phyloP scores from a whole-genome alignment of 441 rosid genomes.

The Jatropha multifida region DNA sequence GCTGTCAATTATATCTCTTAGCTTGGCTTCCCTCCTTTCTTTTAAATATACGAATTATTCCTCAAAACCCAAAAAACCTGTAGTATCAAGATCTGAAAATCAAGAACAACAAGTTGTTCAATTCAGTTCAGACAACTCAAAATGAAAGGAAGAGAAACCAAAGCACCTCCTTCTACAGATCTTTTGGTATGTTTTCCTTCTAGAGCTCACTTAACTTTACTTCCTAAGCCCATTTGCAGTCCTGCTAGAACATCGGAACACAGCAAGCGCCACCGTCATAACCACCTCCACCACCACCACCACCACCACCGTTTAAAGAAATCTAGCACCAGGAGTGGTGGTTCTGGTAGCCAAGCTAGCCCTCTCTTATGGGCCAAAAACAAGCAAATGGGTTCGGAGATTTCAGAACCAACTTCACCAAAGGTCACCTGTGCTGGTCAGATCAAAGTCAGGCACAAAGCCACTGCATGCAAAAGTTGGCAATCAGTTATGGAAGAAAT shows the following conservation, averaged over 20 bases:
- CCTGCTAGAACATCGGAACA: conserved; percentile 55
- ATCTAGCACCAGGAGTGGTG: conserved; percentile 29
- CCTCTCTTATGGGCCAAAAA: conserved; percentile 65
- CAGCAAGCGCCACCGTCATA: conserved; percentile 40
- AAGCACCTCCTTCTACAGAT: conserved; percentile 67
- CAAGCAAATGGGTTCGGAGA: conserved; percentile 50
- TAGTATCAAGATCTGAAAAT: conserved; percentile 17
- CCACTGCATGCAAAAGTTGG: conserved; percentile 66
- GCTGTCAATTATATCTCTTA: conserved; percentile 27
- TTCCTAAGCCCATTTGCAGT: conserved; percentile 69
- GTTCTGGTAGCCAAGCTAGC: conserved; percentile 40
- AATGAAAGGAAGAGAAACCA: conserved; percentile 74
- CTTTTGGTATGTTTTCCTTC: conserved; percentile 82
- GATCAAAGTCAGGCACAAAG: conserved; percentile 74
- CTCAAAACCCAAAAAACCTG: conserved; percentile 17
- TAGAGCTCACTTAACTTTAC: conserved; percentile 58
- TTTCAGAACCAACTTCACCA: conserved; percentile 83
- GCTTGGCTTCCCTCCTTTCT: conserved; percentile 26
- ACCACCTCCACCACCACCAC: conserved; percentile 22
- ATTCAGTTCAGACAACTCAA: not conserved
- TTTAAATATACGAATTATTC: conserved; percentile 21
- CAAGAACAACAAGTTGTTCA: not conserved
- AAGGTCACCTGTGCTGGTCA: conserved; percentile 92
- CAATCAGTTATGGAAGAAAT: conserved; percentile 93
- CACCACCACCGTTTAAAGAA: conserved; percentile 40